Evolutionary conservation across 2,329 filamentous ascomycete genomes (phyloP).

Genomic region (Aotearoamyces nothofagi): DNA sequence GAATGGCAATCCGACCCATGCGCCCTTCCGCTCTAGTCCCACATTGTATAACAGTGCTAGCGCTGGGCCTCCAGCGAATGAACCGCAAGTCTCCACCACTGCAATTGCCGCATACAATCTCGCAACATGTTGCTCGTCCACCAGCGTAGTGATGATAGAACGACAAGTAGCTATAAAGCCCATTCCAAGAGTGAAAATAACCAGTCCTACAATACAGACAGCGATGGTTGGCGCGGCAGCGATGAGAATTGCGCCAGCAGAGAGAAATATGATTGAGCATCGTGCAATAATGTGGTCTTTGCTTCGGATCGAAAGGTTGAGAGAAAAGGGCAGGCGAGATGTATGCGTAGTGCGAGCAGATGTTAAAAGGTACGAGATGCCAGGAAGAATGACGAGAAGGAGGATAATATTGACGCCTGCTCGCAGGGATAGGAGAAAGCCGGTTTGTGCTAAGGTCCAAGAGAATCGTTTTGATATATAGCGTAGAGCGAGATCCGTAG

Average conservation of each 20-base stretch:
- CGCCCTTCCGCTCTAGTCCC: conserved; percentile 11
- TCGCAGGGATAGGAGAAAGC: conserved; percentile 14
- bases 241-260: conserved; percentile 9
- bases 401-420: conserved; percentile 14
- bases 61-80: conserved; percentile 10
- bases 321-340: too few species aligned
- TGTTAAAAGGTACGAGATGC: conserved; percentile 10
- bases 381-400: conserved; percentile 11
- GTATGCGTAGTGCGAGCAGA: too few species aligned
- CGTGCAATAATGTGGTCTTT: conserved; percentile 15
- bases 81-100: conserved; percentile 13
- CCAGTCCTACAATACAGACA: conserved; percentile 10
- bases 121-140: conserved; percentile 13
- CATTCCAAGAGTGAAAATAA: conserved; percentile 13
- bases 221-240: conserved; percentile 10
- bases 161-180: conserved; percentile 10
- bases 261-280: conserved; percentile 9
- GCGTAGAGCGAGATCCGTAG: conserved; percentile 10
- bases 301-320: conserved; percentile 6
- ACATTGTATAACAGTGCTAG: conserved; percentile 11
- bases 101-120: conserved; percentile 14
- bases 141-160: conserved; percentile 12
- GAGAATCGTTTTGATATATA: conserved; percentile 16
- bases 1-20: conserved; percentile 15
- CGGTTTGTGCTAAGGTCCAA: conserved; percentile 11